Percentiles rank a stretch among this genome's conserved stretches.
These are phyloP conservation scores for Tagetes erecta DNA, from an alignment of 129 eudicot species.

Conservation along the genomic window DNA sequence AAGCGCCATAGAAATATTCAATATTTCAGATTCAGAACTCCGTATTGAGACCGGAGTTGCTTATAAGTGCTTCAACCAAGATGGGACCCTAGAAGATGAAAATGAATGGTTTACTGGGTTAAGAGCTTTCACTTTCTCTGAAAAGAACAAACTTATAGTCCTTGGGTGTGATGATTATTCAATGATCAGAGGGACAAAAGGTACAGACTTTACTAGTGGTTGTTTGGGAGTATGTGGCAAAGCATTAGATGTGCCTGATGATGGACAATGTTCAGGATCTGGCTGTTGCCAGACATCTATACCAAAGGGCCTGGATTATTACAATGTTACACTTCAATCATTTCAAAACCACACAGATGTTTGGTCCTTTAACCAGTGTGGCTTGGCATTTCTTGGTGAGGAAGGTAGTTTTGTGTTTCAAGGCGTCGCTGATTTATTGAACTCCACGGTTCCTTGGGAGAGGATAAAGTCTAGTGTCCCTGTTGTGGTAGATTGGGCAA, in stretches of 20 bases:
- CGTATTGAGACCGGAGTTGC: too few species aligned
- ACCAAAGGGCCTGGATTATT: conserved; percentile 27
- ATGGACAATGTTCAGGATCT: conserved; percentile 35
- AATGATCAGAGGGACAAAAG: not conserved
- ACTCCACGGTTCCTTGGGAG: not conserved
- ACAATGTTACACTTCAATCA: not conserved
- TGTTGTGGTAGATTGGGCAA: conserved; percentile 28
- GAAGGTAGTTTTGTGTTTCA: conserved; percentile 20
- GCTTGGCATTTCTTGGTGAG: conserved; percentile 41
- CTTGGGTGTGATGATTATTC: conserved; percentile 23
- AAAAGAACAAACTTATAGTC: too few species aligned
- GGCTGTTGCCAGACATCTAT: conserved; percentile 44
- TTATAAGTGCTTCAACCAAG: too few species aligned
- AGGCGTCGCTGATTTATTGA: conserved; percentile 16
- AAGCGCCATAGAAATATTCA: too few species aligned
- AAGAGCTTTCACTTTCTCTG: too few species aligned
- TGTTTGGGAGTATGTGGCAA: not conserved
- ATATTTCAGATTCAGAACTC: too few species aligned
- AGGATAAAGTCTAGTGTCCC: not conserved
- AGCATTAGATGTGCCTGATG: not conserved
- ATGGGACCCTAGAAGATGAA: too few species aligned
- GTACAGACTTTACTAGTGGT: not conserved
- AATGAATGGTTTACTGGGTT: too few species aligned
- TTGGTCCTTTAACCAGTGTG: conserved; percentile 24
- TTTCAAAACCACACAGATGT: not conserved